Evolutionary conservation across 2,329 filamentous ascomycete species (phyloP).

Genomic region (Fusarium sp.): DNA sequence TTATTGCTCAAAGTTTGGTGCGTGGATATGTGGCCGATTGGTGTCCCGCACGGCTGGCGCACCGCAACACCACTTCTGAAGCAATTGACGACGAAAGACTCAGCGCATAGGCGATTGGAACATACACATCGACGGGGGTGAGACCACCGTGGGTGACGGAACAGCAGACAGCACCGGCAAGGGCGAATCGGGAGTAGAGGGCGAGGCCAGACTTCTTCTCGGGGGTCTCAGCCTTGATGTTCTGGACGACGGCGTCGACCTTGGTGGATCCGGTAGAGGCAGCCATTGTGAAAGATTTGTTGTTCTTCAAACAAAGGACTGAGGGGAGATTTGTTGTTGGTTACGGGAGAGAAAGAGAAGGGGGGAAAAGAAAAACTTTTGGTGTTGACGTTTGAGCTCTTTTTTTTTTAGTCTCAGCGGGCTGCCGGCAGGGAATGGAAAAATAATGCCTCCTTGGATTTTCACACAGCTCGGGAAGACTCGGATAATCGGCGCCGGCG

Average conservation of each 20-base stretch:
- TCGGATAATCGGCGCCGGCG: constrained; percentile 48
- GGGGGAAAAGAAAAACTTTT: constrained; percentile 33
- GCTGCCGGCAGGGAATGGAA: constrained; percentile 25
- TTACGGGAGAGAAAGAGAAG: constrained; percentile 11
- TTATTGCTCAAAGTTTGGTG: constrained; percentile 1
- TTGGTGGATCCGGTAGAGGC: constrained; percentile 56
- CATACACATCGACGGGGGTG: constrained; percentile 15
- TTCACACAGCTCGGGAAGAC: constrained; percentile 43
- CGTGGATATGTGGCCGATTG: constrained; percentile 9
- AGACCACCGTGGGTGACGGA: constrained; percentile 91
- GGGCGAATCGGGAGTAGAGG: constrained; percentile 96
- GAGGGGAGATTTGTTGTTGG: constrained; percentile 49
- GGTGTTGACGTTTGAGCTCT: constrained; percentile 40
- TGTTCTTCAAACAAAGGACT: constrained; percentile 43
- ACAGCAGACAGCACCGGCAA: constrained; percentile 98
- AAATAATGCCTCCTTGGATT: constrained; percentile 41
- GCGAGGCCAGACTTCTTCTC: constrained; percentile 63
- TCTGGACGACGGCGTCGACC: constrained; percentile 58
- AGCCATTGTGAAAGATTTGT: constrained; percentile 55
- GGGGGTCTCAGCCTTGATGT: constrained; percentile 55
- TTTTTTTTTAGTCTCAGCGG: constrained; percentile 40
- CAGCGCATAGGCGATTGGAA: background rate
- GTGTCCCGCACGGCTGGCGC: constrained; percentile 6
- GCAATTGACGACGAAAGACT: constrained; percentile 33
- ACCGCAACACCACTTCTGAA: constrained; percentile 9